phyloP scores from a whole-genome alignment of 163 green algal genomes.

The Prototheca cutis region DNA sequence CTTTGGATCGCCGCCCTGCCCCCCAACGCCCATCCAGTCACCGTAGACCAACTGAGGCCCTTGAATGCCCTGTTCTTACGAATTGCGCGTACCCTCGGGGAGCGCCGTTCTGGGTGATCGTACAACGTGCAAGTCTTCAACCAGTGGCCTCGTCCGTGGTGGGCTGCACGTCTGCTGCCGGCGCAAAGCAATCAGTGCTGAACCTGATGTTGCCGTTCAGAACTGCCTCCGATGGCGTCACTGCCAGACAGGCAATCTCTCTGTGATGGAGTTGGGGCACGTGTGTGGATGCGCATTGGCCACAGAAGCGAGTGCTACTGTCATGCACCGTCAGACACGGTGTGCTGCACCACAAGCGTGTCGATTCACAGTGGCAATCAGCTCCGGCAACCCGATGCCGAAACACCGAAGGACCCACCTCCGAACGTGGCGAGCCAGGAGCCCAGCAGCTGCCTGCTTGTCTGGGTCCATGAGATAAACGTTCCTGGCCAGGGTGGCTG shows the following conservation, averaged over 20 bases:
- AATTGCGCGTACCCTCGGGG: too few relatives aligned
- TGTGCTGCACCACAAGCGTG: background rate
- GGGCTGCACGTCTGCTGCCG: too few relatives aligned
- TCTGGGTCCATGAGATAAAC: conserved; percentile 33
- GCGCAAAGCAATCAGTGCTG: background rate
- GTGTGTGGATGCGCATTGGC: background rate
- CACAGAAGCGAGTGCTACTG: background rate
- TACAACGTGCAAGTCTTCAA: background rate
- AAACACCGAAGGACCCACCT: conserved; percentile 19
- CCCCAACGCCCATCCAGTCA: too few relatives aligned
- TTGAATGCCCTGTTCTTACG: too few relatives aligned
- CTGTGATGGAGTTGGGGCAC: conserved; percentile 10
- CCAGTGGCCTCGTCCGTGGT: background rate
- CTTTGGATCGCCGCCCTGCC: too few relatives aligned
- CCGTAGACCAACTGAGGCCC: too few relatives aligned
- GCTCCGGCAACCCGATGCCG: background rate
- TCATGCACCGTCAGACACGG: background rate
- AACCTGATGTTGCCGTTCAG: conserved; percentile 43
- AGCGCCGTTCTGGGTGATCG: too few relatives aligned
- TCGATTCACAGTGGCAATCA: too few relatives aligned
- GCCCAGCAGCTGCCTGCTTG: conserved; percentile 12
- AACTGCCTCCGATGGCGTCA: conserved; percentile 32
- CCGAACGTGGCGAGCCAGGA: conserved; percentile 32
- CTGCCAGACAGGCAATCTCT: conserved; percentile 43
- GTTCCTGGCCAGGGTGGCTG: conserved; percentile 41